Conservation (phyloP, 305 asterid genomes). For the Fraxinus latifolia region DNA sequence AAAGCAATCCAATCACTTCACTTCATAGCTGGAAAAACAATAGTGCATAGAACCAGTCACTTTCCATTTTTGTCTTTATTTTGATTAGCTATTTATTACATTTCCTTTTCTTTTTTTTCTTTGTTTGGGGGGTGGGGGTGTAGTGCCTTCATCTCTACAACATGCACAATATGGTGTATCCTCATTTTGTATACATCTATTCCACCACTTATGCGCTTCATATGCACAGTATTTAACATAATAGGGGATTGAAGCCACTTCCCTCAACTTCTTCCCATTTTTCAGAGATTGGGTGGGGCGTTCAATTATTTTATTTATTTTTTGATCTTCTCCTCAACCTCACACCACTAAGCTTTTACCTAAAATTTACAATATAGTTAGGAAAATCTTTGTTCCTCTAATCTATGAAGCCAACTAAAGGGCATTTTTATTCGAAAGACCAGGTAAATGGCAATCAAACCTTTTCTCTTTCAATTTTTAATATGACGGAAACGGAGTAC, state of each 20-base stretch:
- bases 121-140: not conserved
- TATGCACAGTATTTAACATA: not conserved
- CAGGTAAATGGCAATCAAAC: not conserved
- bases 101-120: not conserved
- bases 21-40: not conserved
- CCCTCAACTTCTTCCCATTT: not conserved
- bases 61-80: not conserved
- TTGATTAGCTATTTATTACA: not conserved
- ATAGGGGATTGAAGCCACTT: not conserved
- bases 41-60: conserved; percentile 13
- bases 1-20: conserved; percentile 20
- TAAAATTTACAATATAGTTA: not conserved
- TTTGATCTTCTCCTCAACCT: not conserved
- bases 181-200: too few relatives aligned
- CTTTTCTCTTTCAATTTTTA: not conserved
- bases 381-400: not conserved
- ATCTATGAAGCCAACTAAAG: conserved; percentile 3
- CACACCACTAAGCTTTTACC: not conserved
- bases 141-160: too few relatives aligned
- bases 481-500: not conserved
- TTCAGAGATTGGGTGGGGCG: not conserved
- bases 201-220: not conserved
- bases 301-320: not conserved
- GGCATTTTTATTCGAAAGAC: conserved; percentile 2
- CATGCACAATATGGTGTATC: too few relatives aligned